Evolutionary conservation across 2,329 filamentous ascomycete species (phyloP).

Genomic region (Penicillium sp.): DNA sequence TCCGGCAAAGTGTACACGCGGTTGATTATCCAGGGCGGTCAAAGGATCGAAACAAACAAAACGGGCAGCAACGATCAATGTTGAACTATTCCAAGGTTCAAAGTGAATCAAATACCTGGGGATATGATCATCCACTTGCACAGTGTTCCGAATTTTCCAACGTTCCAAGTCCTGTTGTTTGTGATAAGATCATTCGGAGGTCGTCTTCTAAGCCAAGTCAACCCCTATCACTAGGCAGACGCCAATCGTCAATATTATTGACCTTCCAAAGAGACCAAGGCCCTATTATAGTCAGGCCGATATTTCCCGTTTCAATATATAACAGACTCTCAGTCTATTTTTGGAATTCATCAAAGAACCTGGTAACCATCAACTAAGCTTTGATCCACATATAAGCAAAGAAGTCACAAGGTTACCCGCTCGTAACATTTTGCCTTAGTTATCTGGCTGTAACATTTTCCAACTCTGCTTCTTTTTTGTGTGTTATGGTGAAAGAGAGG

Average conservation of each 20-base stretch:
- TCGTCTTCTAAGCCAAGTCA: neutral
- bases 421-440: neutral
- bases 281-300: neutral
- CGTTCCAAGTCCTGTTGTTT: neutral
- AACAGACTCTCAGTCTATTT: neutral
- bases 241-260: neutral
- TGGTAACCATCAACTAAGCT: neutral
- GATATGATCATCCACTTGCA: neutral
- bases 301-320: neutral
- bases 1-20: slow-evolving; percentile 10
- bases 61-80: neutral
- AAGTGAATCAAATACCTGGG: neutral
- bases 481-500: neutral
- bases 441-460: neutral
- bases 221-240: slow-evolving; percentile 2
- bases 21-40: slow-evolving; percentile 5
- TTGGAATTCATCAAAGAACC: neutral
- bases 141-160: neutral
- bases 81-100: no score
- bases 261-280: neutral
- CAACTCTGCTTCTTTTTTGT: neutral
- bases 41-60: slow-evolving; percentile 6
- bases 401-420: neutral
- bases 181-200: neutral
- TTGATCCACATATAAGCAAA: neutral